phyloP scores from a whole-genome alignment of 345 rosid genomes.

The Bruguiera sexangula region DNA sequence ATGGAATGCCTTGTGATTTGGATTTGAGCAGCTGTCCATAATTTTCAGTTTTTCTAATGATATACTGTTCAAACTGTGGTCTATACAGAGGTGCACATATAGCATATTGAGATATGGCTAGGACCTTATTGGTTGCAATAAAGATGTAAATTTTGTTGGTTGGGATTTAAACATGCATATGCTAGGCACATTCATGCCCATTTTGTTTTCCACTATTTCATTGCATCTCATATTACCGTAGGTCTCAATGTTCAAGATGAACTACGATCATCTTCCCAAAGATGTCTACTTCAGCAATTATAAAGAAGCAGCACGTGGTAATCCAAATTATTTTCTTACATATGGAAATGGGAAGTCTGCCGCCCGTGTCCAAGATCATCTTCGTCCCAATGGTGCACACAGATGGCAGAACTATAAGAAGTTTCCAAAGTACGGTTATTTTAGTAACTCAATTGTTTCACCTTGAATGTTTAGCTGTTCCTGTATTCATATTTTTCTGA shows the following conservation, averaged over 20 bases:
- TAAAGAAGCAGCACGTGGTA: constrained; percentile 79
- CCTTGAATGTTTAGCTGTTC: no score
- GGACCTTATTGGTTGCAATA: not conserved
- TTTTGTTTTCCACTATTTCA: not conserved
- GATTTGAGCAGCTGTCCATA: not conserved
- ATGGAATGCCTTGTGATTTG: not conserved
- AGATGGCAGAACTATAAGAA: constrained; percentile 97
- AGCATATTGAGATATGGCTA: not conserved
- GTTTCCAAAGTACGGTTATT: constrained; percentile 50
- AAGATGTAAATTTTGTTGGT: not conserved
- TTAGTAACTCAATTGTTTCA: no score
- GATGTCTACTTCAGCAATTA: constrained; percentile 85
- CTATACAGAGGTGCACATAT: not conserved
- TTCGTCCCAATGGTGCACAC: constrained; percentile 98
- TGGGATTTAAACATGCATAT: not conserved
- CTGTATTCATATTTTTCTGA: no score
- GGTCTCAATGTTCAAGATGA: constrained; percentile 97
- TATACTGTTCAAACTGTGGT: not conserved
- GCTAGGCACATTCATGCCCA: not conserved
- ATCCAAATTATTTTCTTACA: constrained; percentile 86
- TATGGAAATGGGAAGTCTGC: constrained; percentile 98
- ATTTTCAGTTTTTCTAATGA: not conserved
- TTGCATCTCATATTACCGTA: constrained; percentile 19
- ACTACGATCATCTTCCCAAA: constrained; percentile 83
- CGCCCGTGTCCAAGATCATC: constrained; percentile 85